Conservation (phyloP, 768 basidiomycete species). For the Nidularia pulvinata region DNA sequence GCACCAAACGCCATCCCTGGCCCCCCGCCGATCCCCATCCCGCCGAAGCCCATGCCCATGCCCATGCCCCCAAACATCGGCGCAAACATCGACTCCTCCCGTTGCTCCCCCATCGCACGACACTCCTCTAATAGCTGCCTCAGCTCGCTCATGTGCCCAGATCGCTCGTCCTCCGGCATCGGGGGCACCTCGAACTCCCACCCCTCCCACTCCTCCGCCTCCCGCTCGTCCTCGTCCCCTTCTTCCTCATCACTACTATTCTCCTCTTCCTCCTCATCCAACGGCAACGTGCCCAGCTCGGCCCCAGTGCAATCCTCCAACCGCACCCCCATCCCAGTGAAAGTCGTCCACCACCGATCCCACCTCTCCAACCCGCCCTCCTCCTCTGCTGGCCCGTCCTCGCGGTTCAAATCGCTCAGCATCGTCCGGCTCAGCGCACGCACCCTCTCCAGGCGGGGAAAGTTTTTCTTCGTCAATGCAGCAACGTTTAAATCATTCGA, state of each 20-base stretch:
- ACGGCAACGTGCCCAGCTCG: slow-evolving; percentile 48
- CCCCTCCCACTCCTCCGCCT: slow-evolving; percentile 19
- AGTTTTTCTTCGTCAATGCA: slow-evolving; percentile 50
- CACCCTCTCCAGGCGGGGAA: slow-evolving; percentile 61
- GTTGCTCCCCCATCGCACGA: slow-evolving; percentile 41
- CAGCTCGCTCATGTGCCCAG: slow-evolving; percentile 36
- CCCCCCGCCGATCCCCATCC: neutral
- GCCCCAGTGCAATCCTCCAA: slow-evolving; percentile 80
- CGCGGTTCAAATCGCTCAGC: slow-evolving; percentile 56
- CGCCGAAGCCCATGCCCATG: slow-evolving; percentile 4
- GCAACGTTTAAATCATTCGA: slow-evolving; percentile 69
- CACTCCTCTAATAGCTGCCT: slow-evolving; percentile 60
- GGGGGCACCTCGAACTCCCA: slow-evolving; percentile 22
- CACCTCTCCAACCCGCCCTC: slow-evolving; percentile 53
- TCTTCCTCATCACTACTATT: slow-evolving; percentile 20
- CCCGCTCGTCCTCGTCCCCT: slow-evolving; percentile 20
- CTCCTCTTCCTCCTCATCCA: slow-evolving; percentile 21
- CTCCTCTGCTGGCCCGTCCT: slow-evolving; percentile 42
- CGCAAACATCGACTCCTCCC: slow-evolving; percentile 36
- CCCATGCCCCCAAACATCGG: slow-evolving; percentile 10
- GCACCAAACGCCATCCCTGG: neutral
- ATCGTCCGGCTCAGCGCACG: slow-evolving; percentile 57
- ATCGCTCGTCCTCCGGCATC: slow-evolving; percentile 20
- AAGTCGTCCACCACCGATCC: slow-evolving; percentile 69
- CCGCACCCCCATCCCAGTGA: slow-evolving; percentile 44